phyloP scores from a whole-genome alignment of 164 flowering plant species.

The Euptelea pleiosperma region DNA sequence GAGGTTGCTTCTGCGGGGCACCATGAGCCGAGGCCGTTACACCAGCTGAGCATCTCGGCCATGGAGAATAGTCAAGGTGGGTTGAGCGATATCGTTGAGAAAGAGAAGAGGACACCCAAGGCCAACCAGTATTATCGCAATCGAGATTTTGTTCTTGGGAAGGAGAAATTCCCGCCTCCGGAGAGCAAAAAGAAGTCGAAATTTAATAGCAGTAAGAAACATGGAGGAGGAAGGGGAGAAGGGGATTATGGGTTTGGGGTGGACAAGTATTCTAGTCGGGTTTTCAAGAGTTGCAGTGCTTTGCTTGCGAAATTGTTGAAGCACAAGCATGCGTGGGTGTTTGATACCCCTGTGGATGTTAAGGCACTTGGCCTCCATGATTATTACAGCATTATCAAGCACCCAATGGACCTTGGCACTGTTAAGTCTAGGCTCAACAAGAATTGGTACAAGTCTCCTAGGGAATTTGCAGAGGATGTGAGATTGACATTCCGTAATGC shows the following conservation, averaged over 20 bases:
- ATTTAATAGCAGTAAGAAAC: slow-evolving; percentile 36
- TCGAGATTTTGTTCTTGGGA: slow-evolving; percentile 71
- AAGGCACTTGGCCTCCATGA: slow-evolving; percentile 61
- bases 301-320: slow-evolving; percentile 63
- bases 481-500: slow-evolving; percentile 82
- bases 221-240: slow-evolving; percentile 19
- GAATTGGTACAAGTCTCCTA: slow-evolving; percentile 67
- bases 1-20: slow-evolving; percentile 44
- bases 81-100: slow-evolving; percentile 52
- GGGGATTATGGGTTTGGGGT: slow-evolving; percentile 16
- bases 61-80: slow-evolving; percentile 48
- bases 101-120: slow-evolving; percentile 86
- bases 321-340: slow-evolving; percentile 81
- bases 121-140: slow-evolving; percentile 73
- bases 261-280: slow-evolving; percentile 32
- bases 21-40: slow-evolving; percentile 32
- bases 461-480: slow-evolving; percentile 87
- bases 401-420: slow-evolving; percentile 91
- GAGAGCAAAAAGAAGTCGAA: slow-evolving; percentile 81
- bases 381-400: slow-evolving; percentile 59
- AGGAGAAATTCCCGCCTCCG: slow-evolving; percentile 67
- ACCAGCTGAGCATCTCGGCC: slow-evolving; percentile 55
- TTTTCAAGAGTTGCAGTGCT: slow-evolving; percentile 40
- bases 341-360: slow-evolving; percentile 69
- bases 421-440: slow-evolving; percentile 53